These are phyloP conservation scores for Dendrobium catenatum DNA, from an alignment of 106 monocot genomes.

Conservation along the genomic window DNA sequence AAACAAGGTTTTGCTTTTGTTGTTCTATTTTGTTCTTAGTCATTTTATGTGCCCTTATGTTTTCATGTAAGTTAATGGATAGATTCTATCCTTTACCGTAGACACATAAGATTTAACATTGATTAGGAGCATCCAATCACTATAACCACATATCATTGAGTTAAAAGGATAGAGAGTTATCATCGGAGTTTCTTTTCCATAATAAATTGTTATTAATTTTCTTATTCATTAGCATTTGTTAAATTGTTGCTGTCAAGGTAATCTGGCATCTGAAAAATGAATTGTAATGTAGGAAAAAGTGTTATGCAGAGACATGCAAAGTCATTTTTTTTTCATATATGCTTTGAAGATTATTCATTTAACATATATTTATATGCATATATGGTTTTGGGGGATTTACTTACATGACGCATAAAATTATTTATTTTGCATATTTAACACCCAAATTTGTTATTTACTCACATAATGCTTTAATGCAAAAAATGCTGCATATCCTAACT, in stretches of 20 bases:
- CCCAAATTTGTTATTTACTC: too few relatives aligned
- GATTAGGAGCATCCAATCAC: not conserved
- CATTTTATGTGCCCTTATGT: not conserved
- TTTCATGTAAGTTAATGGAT: not conserved
- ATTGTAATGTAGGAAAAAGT: not conserved
- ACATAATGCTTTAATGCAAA: too few relatives aligned
- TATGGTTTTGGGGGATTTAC: too few relatives aligned
- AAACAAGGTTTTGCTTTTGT: not conserved
- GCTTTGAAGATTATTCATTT: not conserved
- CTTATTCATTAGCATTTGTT: not conserved
- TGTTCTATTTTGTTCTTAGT: not conserved
- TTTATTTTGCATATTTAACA: too few relatives aligned
- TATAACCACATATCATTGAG: not conserved
- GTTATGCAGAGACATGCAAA: not conserved
- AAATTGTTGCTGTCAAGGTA: not conserved
- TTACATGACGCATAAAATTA: too few relatives aligned
- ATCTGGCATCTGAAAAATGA: not conserved
- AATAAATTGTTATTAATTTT: not conserved
- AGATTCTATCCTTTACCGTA: not conserved
- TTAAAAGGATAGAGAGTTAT: not conserved
- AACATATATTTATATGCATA: not conserved
- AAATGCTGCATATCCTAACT: too few relatives aligned
- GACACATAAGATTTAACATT: not conserved
- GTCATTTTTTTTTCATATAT: not conserved
- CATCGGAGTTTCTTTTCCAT: not conserved